Conservation (phyloP, 2,329 filamentous ascomycete genomes). For the Zymoseptoria crescenta region DNA sequence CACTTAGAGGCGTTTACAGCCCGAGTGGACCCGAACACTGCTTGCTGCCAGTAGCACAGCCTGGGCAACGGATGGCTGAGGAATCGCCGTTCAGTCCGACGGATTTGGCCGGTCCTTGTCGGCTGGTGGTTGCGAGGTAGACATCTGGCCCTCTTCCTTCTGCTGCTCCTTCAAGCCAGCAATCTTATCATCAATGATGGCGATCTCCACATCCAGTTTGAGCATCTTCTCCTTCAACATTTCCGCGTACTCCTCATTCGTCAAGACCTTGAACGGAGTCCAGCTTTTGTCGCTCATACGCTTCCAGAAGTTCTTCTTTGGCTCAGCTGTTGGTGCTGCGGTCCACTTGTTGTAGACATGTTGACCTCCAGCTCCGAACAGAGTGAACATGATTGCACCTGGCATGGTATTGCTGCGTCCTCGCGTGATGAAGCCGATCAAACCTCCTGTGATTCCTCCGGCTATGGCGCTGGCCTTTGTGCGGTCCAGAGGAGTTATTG, state of each 20-base stretch:
- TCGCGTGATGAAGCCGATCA: constrained; percentile 50
- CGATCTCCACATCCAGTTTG: constrained; percentile 66
- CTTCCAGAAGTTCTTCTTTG: constrained; percentile 37
- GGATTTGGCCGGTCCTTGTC: background rate
- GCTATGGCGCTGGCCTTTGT: constrained; percentile 61
- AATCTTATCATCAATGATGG: constrained; percentile 69
- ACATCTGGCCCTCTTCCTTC: constrained; percentile 1
- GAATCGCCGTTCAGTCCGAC: background rate
- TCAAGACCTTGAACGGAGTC: constrained; percentile 62
- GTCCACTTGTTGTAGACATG: constrained; percentile 47
- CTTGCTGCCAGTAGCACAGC: background rate
- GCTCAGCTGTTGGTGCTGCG: constrained; percentile 28
- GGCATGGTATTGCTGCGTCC: constrained; percentile 49
- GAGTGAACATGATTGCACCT: constrained; percentile 50
- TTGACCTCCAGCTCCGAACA: constrained; percentile 53
- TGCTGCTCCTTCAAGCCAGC: constrained; percentile 37
- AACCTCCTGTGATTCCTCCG: constrained; percentile 56
- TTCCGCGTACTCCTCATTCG: constrained; percentile 63
- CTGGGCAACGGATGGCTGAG: background rate
- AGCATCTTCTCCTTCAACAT: constrained; percentile 66
- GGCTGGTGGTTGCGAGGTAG: background rate
- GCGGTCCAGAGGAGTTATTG: constrained; percentile 42
- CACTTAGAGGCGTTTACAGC: background rate
- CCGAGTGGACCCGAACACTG: background rate
- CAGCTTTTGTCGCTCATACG: constrained; percentile 55